phyloP scores from a whole-genome alignment of 257 asterid genomes.

The Jacaranda mimosifolia region DNA sequence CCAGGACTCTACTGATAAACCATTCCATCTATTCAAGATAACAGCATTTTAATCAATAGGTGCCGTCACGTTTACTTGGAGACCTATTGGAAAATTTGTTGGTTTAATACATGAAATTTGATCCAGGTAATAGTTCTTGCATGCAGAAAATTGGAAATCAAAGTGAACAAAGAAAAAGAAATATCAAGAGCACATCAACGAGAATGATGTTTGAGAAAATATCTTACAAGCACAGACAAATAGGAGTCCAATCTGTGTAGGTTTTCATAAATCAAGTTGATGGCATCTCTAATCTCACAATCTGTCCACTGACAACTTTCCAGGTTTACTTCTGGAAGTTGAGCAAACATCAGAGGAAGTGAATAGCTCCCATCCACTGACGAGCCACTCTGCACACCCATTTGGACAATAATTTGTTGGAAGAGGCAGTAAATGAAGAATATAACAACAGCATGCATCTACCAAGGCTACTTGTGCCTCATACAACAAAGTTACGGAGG shows the following conservation, averaged over 20 bases:
- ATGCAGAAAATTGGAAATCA: constrained; percentile 30
- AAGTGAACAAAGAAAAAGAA: constrained; percentile 5
- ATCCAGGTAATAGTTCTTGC: constrained; percentile 1
- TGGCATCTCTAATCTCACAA: constrained; percentile 82
- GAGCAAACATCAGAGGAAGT: constrained; percentile 75
- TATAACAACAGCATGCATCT: constrained; percentile 20
- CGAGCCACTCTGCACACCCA: constrained; percentile 77
- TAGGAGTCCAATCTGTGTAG: constrained; percentile 80
- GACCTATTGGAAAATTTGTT: background rate
- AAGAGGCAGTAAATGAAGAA: constrained; percentile 25
- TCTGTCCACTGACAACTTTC: constrained; percentile 94
- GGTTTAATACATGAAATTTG: constrained; percentile 6
- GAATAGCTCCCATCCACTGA: constrained; percentile 93
- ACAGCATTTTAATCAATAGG: background rate
- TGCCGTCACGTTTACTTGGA: background rate
- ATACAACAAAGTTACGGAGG: constrained; percentile 28
- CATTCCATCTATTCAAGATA: constrained; percentile 13
- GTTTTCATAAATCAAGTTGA: constrained; percentile 79
- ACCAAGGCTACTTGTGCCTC: constrained; percentile 10
- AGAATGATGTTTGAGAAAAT: constrained; percentile 35
- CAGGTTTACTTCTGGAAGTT: constrained; percentile 87
- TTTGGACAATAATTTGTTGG: constrained; percentile 31
- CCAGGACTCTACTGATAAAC: background rate
- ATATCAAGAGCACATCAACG: constrained; percentile 27
- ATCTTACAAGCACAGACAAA: constrained; percentile 79